Conservation (phyloP, 2,329 filamentous ascomycete species). For the Spiromastix sp. region DNA sequence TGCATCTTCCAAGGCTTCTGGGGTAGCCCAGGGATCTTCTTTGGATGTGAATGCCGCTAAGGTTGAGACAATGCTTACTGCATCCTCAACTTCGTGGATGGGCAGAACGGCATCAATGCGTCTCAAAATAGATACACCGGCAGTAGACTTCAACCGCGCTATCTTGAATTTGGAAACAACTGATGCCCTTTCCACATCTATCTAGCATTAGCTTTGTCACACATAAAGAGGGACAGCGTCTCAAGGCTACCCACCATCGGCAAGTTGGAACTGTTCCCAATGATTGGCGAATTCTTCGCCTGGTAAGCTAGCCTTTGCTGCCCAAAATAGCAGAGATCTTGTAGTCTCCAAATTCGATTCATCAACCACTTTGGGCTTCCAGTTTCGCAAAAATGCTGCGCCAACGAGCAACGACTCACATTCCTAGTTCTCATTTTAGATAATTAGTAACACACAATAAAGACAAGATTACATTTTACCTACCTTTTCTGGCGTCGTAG, state of each 20-base stretch:
- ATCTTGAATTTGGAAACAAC: constrained; percentile 13
- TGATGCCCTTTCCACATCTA: constrained; percentile 12
- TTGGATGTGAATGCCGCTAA: constrained; percentile 24
- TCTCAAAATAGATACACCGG: constrained; percentile 22
- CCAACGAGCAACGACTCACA: constrained; percentile 23
- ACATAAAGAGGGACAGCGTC: background rate
- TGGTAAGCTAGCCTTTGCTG: constrained; percentile 21
- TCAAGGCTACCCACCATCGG: constrained; percentile 7
- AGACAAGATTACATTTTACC: too few relatives aligned
- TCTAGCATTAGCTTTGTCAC: background rate
- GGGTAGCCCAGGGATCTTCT: constrained; percentile 27
- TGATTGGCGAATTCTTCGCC: constrained; percentile 20
- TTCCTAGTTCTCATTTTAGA: too few relatives aligned
- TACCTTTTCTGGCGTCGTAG: constrained; percentile 16
- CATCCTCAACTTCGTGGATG: constrained; percentile 13
- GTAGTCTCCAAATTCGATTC: constrained; percentile 16
- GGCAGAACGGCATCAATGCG: constrained; percentile 12
- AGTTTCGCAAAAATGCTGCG: constrained; percentile 15
- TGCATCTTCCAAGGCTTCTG: constrained; percentile 13
- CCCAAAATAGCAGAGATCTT: constrained; percentile 24
- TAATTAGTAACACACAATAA: too few relatives aligned
- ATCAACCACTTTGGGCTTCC: constrained; percentile 12
- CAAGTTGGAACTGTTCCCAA: constrained; percentile 17
- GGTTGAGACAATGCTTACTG: constrained; percentile 19
- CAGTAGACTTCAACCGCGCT: constrained; percentile 16